A percentile compares a stretch with the other conserved stretches of the same genome.
Conservation (phyloP, 768 basidiomycete genomes). For the Pisolithus marmoratus region DNA sequence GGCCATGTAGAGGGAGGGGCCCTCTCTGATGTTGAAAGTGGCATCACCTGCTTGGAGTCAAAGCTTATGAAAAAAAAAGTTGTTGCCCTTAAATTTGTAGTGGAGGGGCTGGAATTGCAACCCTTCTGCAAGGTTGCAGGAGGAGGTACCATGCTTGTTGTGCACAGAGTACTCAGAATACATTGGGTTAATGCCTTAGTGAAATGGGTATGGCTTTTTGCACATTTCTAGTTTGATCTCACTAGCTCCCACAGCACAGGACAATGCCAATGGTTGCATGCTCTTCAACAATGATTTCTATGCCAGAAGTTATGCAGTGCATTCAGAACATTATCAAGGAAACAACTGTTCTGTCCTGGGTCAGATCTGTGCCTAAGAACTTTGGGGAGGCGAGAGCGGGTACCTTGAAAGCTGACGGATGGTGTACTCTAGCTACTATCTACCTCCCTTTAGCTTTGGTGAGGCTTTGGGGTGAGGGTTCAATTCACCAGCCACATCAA, state of each 20-base stretch:
- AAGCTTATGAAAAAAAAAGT: neutral
- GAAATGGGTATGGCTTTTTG: neutral
- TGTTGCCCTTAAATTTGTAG: neutral
- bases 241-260: neutral
- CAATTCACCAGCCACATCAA: neutral
- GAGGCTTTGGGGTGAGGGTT: slow-evolving; percentile 23
- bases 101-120: neutral
- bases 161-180: neutral
- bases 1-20: no score
- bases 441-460: slow-evolving; percentile 32
- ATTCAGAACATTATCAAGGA: slow-evolving; percentile 2
- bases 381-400: slow-evolving; percentile 23
- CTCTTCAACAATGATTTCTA: neutral
- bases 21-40: no score
- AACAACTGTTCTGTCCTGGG: slow-evolving; percentile 6
- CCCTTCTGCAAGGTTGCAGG: neutral
- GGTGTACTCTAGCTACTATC: slow-evolving; percentile 24
- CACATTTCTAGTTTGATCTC: neutral
- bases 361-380: slow-evolving; percentile 12
- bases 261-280: neutral
- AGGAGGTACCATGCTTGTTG: no score
- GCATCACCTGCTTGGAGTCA: neutral
- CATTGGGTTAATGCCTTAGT: neutral
- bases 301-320: neutral
- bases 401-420: slow-evolving; percentile 34